Base-by-base conservation (phyloP, 495 filamentous ascomycete genomes). In the Penicillium roqueforti region DNA sequence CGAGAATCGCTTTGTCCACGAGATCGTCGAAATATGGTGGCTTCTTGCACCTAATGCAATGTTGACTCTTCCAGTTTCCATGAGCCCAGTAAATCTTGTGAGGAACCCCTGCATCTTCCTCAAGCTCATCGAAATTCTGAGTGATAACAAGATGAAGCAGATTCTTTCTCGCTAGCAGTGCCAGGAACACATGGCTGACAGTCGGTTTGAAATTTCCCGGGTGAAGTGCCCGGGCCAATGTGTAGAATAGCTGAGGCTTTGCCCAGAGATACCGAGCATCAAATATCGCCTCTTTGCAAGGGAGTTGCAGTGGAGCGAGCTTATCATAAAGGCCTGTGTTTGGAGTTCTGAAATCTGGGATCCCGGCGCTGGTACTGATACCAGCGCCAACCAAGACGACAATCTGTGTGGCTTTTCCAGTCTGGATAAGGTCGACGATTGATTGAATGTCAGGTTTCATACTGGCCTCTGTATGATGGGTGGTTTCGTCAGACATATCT, bases 41-140 rank as follows among this genome's bases (percentile, higher is more conserved):
- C 43, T 81, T 79, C 43, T 81, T 79, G 71, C 92, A 97, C 14
- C 90, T 86, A 51, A 88, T 87, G 65, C 92, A 97, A 36, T 80
- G 77, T 67, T 95, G 89, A 13, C 70, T 76, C 20, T 89, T 90
- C 72, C 95, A 97, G 59, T 83, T 90, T 34, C 92, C 92, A 70
- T 97, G 92, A 8, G 86, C 85, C 67, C 92, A 87, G 4, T 96
- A 76, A 39, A 96, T 85, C 61, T 81, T 81, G 6, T 90, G 66
- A 0, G 88, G 87, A 8, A 96, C 82, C 19, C 92, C 92, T 9
- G 91, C 91, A 51, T 79, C 79, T 18, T 87, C 76, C 66, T 97
- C 92, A 16, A 97, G 75, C 47, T 84, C 86, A 71, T 97, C 92
- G 63, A 96, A 92, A 67, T 97, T 97, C 66, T 96, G 92, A 3